Evolutionary conservation across 306 rosid genomes (phyloP).

Genomic region (Ammopiptanthus mongolicus): DNA sequence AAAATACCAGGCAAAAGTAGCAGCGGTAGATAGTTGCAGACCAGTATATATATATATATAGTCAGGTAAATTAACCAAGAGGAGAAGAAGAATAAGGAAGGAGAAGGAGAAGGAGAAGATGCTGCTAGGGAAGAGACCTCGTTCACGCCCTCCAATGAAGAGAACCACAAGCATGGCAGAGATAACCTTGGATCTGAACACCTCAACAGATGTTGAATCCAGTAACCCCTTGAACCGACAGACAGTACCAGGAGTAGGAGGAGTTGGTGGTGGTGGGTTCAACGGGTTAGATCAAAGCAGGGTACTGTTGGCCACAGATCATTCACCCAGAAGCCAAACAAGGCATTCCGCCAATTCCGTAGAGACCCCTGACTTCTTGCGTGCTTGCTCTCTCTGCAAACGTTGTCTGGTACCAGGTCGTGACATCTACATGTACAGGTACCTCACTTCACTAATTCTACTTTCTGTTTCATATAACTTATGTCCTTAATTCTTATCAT

Average conservation of each 20-base stretch:
- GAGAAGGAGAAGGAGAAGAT: not conserved
- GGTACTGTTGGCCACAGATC: slow-evolving; percentile 9
- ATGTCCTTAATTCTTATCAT: not conserved
- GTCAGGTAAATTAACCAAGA: not conserved
- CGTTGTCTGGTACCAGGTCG: slow-evolving; percentile 66
- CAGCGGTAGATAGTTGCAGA: not conserved
- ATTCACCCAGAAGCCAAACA: slow-evolving; percentile 40
- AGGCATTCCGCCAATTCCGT: slow-evolving; percentile 38
- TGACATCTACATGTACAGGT: slow-evolving; percentile 97
- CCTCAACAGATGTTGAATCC: slow-evolving; percentile 21
- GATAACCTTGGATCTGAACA: slow-evolving; percentile 68
- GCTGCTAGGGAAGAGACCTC: slow-evolving; percentile 81
- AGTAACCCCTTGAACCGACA: not conserved
- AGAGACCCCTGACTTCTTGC: slow-evolving; percentile 54
- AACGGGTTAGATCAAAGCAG: slow-evolving; percentile 39
- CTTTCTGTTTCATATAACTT: too few relatives aligned
- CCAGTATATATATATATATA: not conserved
- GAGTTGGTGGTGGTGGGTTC: not conserved
- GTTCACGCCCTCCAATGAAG: slow-evolving; percentile 75
- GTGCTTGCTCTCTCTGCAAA: slow-evolving; percentile 72
- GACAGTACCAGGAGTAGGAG: not conserved
- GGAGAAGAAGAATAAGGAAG: too few relatives aligned
- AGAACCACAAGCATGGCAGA: slow-evolving; percentile 82
- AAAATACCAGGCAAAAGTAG: not conserved
- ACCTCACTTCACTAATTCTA: too few relatives aligned